Conservation (phyloP, 441 rosid species). For the Sinapis alba region DNA sequence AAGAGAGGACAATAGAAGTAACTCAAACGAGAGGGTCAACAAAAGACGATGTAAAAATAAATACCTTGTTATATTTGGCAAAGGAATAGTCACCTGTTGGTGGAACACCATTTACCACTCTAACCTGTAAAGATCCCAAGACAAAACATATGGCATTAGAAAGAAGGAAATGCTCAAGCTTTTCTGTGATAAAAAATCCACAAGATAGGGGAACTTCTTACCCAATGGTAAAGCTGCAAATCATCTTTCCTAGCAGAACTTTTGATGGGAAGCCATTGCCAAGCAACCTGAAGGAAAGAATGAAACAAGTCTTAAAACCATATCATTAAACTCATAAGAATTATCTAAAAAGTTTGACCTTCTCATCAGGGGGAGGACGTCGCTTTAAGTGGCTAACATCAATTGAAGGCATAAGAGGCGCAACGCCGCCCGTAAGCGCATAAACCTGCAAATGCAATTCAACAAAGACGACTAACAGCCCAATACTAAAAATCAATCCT, state of each 20-base stretch:
- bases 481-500: too few relatives aligned
- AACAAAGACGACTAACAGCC: background rate
- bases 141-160: background rate
- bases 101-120: background rate
- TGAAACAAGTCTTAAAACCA: too few relatives aligned
- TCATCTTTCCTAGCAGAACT: constrained; percentile 88
- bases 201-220: constrained; percentile 29
- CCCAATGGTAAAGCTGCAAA: constrained; percentile 94
- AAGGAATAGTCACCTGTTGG: background rate
- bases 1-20: background rate
- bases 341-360: constrained; percentile 47
- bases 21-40: background rate
- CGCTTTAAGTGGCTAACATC: constrained; percentile 72
- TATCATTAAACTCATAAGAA: too few relatives aligned
- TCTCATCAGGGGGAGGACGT: constrained; percentile 83
- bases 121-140: constrained; percentile 14
- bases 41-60: background rate
- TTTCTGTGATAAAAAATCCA: background rate
- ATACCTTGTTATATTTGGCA: background rate
- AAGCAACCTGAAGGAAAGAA: constrained; percentile 60
- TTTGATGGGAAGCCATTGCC: constrained; percentile 96
- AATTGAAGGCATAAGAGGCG: constrained; percentile 96
- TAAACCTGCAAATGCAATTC: constrained; percentile 59
- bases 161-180: background rate
- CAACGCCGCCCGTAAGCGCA: constrained; percentile 96